Percentiles rank a stretch among this genome's conserved stretches.
These are phyloP conservation scores for Noccaea bulbosa DNA, from an alignment of 345 rosid genomes.

Conservation along the genomic window DNA sequence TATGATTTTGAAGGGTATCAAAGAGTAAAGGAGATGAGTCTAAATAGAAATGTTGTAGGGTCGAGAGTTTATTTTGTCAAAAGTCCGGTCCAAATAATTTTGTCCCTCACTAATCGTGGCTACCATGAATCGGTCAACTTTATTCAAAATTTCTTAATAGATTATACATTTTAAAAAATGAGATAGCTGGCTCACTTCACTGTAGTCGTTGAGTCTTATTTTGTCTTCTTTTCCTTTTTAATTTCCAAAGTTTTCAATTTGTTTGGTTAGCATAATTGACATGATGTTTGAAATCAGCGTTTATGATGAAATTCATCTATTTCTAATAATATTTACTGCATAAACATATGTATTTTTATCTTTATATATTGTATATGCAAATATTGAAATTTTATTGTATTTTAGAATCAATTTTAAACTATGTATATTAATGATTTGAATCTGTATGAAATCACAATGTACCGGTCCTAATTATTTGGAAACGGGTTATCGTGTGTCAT, in stretches of 20 bases:
- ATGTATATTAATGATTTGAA: no score
- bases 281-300: constrained; percentile 6
- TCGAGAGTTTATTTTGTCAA: constrained; percentile 10
- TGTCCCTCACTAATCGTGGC: constrained; percentile 53
- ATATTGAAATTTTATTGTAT: no score
- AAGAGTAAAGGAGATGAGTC: constrained; percentile 33
- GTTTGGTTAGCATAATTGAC: constrained; percentile 13
- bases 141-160: constrained; percentile 24
- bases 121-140: constrained; percentile 41
- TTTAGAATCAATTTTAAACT: no score
- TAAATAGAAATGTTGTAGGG: constrained; percentile 42
- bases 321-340: not conserved
- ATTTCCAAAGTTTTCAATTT: not conserved
- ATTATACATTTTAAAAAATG: not conserved
- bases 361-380: no score
- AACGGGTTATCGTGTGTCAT: not conserved
- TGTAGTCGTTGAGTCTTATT: constrained; percentile 45
- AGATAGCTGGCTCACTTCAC: constrained; percentile 42
- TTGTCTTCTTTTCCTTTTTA: constrained; percentile 33
- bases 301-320: not conserved
- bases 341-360: no score
- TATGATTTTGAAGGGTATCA: constrained; percentile 33
- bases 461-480: constrained; percentile 17
- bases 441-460: not conserved
- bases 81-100: constrained; percentile 42